phyloP scores from a whole-genome alignment of 495 filamentous ascomycete species.

The Tirmania nivea region DNA sequence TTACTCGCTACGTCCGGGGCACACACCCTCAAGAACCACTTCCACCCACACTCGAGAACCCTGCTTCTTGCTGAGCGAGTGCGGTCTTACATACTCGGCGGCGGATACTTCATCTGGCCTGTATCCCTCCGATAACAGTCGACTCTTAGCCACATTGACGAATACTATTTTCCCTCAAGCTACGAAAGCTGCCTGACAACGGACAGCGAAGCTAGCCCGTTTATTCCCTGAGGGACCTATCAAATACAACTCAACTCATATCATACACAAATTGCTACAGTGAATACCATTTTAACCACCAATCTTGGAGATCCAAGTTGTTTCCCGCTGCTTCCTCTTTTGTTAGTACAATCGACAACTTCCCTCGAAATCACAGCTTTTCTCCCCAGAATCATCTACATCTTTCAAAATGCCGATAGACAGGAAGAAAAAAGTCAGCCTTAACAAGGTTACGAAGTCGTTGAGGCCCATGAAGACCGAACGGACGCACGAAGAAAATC shows the following conservation, averaged over 20 bases:
- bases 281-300: conserved; percentile 2
- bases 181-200: background rate
- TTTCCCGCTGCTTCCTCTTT: conserved; percentile 4
- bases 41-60: no score
- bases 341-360: conserved; percentile 2
- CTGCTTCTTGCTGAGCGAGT: no score
- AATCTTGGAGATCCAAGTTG: conserved; percentile 6
- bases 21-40: background rate
- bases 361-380: conserved; percentile 6
- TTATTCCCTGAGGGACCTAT: no score
- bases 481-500: conserved; percentile 69
- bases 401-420: conserved; percentile 4
- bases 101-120: background rate
- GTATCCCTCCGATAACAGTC: background rate
- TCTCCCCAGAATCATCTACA: conserved; percentile 4
- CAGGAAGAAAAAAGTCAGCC: conserved; percentile 4
- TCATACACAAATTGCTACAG: no score
- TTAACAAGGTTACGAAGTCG: background rate
- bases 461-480: conserved; percentile 32
- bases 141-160: background rate
- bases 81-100: background rate
- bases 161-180: background rate
- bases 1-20: background rate
- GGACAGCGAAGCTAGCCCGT: background rate
- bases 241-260: no score